Evolutionary conservation across 2,329 filamentous ascomycete genomes (phyloP), one percentile per base, ranked within the genome.

Genomic region (Scedosporium aurantiacum): DNA sequence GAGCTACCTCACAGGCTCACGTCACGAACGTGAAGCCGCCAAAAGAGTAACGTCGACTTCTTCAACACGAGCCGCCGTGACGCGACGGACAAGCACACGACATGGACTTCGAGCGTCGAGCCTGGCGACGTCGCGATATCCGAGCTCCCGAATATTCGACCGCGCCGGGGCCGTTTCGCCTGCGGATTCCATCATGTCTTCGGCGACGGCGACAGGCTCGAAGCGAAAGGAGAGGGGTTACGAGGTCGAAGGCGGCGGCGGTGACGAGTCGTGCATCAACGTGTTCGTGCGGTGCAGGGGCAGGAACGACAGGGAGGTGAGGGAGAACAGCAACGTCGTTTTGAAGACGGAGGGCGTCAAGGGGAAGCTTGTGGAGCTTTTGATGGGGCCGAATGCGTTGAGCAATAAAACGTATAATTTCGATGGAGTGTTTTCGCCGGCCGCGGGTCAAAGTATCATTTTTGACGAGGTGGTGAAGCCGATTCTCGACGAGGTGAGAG

Each of bases 381-480:
- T 88, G 3, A 96, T 97, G 90, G 94, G 93, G 1, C 87, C 92
- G 0, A 96, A 87, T 73, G 89, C 94, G 40, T 76, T 97, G 62
- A 95, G 88, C 78, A 96, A 99, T 76, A 97, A 97, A 76, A 89
- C 90, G 0, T 99, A 99, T 72, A 87, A 89, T 65, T 99, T 99
- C 71, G 94, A 99, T 75, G 94, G 93, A 70, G 94, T 97, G 66
- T 99, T 96, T 70, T 97, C 94, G 1, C 89, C 89, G 0, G 94
- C 93, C 0, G 93, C 94, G 1, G 94, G 97, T 69, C 94, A 99
- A 75, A 84, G 81, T 60, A 95, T 96, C 82, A 80, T 99, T 7
- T 99, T 94, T 70, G 93, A 99, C 66, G 93, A 97, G 74, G 92
- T 96, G 4, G 94, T 97, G 16, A 86, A 87, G 65, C 95, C 95